phyloP scores from a whole-genome alignment of 2,329 filamentous ascomycete species.

The Boeremia lycopersici region DNA sequence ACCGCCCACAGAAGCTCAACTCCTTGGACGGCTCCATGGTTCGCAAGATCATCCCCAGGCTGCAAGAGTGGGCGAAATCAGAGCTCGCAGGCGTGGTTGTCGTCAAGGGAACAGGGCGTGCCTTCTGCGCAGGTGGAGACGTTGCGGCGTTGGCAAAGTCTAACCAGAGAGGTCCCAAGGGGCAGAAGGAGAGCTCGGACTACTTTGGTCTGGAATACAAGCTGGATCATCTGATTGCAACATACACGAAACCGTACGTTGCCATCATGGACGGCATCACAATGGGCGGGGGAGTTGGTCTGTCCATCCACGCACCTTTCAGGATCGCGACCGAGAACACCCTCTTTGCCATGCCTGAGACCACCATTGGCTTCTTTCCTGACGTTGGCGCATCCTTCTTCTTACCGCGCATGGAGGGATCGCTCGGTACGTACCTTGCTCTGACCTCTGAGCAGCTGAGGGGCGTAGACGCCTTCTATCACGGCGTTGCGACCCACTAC shows the following conservation, averaged over 20 bases:
- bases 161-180: constrained; percentile 71
- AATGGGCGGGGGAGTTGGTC: constrained; percentile 95
- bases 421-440: constrained; percentile 88
- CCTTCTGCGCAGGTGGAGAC: constrained; percentile 93
- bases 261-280: constrained; percentile 98
- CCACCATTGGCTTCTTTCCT: constrained; percentile 97
- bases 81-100: constrained; percentile 91
- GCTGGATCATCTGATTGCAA: constrained; percentile 93
- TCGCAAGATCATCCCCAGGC: constrained; percentile 85
- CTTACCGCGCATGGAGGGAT: constrained; percentile 84
- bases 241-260: constrained; percentile 89
- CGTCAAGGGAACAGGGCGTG: constrained; percentile 85
- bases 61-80: constrained; percentile 94
- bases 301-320: constrained; percentile 94
- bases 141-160: constrained; percentile 77
- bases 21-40: constrained; percentile 94
- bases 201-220: constrained; percentile 97
- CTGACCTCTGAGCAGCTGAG: constrained; percentile 84
- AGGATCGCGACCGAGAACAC: constrained; percentile 95
- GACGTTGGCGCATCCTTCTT: constrained; percentile 98
- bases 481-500: constrained; percentile 94
- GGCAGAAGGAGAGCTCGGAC: constrained; percentile 75
- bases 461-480: constrained; percentile 86
- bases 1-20: constrained; percentile 90
- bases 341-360: constrained; percentile 97